Evolutionary conservation across 2,329 filamentous ascomycete species (phyloP), one percentile per base, ranked within the genome.

Genomic region (Thielaviopsis euricoi): DNA sequence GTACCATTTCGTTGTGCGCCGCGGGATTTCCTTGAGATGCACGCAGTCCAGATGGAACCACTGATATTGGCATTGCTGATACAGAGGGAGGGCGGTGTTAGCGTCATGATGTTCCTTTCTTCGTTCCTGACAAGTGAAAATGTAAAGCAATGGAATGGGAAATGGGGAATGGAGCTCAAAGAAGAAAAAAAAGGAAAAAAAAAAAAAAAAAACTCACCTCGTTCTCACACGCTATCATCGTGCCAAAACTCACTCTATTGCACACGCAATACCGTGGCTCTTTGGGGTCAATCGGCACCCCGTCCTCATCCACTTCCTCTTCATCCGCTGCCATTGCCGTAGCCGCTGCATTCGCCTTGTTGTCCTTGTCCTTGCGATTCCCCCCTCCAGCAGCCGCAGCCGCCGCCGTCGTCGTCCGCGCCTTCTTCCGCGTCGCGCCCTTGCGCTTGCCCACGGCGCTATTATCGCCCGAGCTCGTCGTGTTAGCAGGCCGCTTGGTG

Each of bases 11-110:
- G 83, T 83, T 33, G 85, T 85, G 19, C 85, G 76, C 2, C 82
- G 78, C 12, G 87, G 86, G 60, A 86, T 80, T 23, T 82, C 76
- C 12, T 76, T 73, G 37, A 93, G 73, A 5, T 77, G 82, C 6
- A 93, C 85, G 65, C 87, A 93, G 62, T 82, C 81, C 48, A 93
- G 76, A 67, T 93, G 87, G 68, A 91, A 93, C 87, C 87, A 93
- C 69, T 91, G 86, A 62, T 82, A 81, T 64, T 87, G 83, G 71
- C 87, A 93, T 70, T 86, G 73, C 72, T 77, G n/a, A n/a, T n/a
- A n/a, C n/a, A n/a, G n/a, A n/a, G n/a, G n/a, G n/a, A n/a, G n/a
- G n/a, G n/a, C n/a, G n/a, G n/a, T n/a, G n/a, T n/a, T n/a, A n/a
- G n/a, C n/a, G n/a, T n/a, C n/a, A n/a, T n/a, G n/a, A n/a, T n/a